A percentile compares a stretch with the other conserved stretches of the same genome.
phyloP scores from a whole-genome alignment of 345 rosid genomes.

The Eucalyptus albens region DNA sequence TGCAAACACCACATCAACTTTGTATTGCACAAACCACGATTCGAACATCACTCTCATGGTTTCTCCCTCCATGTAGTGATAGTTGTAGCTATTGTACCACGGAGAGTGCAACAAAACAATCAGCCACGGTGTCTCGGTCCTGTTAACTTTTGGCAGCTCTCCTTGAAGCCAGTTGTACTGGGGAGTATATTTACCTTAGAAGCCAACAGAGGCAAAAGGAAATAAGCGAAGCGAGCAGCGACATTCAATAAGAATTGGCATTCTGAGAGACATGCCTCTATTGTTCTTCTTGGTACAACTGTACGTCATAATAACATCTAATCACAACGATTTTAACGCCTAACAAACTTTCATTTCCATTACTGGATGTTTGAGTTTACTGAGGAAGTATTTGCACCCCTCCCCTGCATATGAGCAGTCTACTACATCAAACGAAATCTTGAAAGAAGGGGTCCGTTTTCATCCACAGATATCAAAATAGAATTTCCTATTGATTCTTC shows the following conservation, averaged over 20 bases:
- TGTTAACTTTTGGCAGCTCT: slow-evolving; percentile 77
- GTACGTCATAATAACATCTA: neutral
- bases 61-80: slow-evolving; percentile 61
- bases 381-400: neutral
- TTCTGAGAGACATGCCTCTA: neutral
- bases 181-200: slow-evolving; percentile 64
- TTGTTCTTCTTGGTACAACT: neutral
- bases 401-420: neutral
- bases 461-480: neutral
- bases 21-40: slow-evolving; percentile 29
- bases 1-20: slow-evolving; percentile 33
- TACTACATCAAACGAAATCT: neutral
- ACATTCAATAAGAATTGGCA: neutral
- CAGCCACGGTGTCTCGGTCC: slow-evolving; percentile 81
- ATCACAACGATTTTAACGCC: neutral
- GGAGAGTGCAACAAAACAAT: slow-evolving; percentile 71
- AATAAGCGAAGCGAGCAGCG: neutral
- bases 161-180: slow-evolving; percentile 58
- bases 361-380: neutral
- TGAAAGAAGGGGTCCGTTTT: neutral
- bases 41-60: slow-evolving; percentile 35
- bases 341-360: neutral
- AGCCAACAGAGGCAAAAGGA: slow-evolving; percentile 1
- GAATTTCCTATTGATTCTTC: neutral
- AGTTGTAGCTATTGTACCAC: slow-evolving; percentile 78